Evolutionary conservation across 1,139 yeast genomes (phyloP).

Genomic region (Sugiyamaella pinicola): DNA sequence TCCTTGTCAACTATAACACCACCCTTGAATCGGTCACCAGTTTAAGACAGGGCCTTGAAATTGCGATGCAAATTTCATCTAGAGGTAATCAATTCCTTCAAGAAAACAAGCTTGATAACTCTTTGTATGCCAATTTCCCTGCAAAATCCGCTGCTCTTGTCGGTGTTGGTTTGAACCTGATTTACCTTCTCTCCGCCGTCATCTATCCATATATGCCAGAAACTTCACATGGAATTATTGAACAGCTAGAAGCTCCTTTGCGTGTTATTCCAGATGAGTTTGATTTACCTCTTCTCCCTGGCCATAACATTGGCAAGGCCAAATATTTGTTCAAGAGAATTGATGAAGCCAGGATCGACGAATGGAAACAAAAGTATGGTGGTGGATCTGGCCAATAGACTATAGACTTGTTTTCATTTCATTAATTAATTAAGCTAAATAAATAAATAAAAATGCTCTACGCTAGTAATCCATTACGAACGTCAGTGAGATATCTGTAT

Average conservation of each 20-base stretch:
- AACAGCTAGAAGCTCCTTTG: constrained; percentile 81
- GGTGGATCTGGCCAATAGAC: constrained; percentile 41
- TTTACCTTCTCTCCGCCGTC: constrained; percentile 78
- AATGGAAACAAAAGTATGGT: constrained; percentile 86
- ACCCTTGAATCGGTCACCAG: constrained; percentile 74
- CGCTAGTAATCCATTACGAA: constrained; percentile 10
- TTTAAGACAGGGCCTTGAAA: constrained; percentile 84
- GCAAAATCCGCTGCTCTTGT: constrained; percentile 89
- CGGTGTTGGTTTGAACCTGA: constrained; percentile 85
- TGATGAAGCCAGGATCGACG: constrained; percentile 83
- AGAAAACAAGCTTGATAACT: constrained; percentile 91
- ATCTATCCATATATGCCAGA: constrained; percentile 91
- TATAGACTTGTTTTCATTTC: neutral
- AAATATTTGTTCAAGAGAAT: constrained; percentile 89
- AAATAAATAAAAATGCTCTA: constrained; percentile 2
- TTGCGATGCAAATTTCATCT: constrained; percentile 87
- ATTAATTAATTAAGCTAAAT: neutral
- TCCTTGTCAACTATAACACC: constrained; percentile 62
- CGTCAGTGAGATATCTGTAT: constrained; percentile 14
- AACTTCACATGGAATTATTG: constrained; percentile 65
- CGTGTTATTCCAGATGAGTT: constrained; percentile 77
- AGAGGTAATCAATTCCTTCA: constrained; percentile 95
- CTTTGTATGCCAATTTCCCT: constrained; percentile 73
- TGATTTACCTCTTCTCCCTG: constrained; percentile 65
- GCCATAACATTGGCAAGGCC: constrained; percentile 89